Percentiles rank a stretch among this genome's conserved stretches.
Conservation (phyloP, 1,139 yeast species). For the Chernovozyma sophiae-reginae region DNA sequence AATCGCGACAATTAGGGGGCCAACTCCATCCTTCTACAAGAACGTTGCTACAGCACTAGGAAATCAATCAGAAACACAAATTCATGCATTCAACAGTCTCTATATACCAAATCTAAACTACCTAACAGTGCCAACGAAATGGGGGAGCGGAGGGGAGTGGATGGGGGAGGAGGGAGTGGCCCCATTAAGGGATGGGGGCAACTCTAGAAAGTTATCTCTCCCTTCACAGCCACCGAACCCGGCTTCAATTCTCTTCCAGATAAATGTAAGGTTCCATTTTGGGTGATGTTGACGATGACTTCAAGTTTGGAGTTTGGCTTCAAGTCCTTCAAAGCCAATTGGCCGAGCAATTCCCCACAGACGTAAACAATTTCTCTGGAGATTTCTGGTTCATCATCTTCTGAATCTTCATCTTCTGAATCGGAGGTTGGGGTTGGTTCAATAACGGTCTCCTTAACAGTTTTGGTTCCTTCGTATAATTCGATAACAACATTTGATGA, state of each 20-base stretch:
- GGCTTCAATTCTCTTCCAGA: conserved; percentile 79
- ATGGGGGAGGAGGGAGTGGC: no score
- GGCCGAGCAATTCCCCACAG: conserved; percentile 75
- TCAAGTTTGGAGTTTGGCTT: conserved; percentile 68
- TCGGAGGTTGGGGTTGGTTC: conserved; percentile 57
- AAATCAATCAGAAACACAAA: no score
- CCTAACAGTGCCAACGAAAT: no score
- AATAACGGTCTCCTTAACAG: conserved; percentile 70
- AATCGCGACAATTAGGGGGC: no score
- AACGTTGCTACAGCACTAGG: no score
- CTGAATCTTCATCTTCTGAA: conserved; percentile 27
- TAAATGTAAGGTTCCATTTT: conserved; percentile 77
- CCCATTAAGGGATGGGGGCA: no score
- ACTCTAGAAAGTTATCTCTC: conserved; percentile 32
- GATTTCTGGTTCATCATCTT: conserved; percentile 67
- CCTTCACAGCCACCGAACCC: conserved; percentile 54
- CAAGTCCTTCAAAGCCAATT: conserved; percentile 71
- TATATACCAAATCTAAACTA: no score
- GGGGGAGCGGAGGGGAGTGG: no score
- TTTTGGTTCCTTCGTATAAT: conserved; percentile 81
- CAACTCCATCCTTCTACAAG: no score
- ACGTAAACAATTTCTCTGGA: conserved; percentile 67
- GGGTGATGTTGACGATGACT: conserved; percentile 77
- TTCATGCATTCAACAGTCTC: no score
- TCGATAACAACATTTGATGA: conserved; percentile 61